These are phyloP conservation scores for Suillus americanus DNA, from an alignment of 768 basidiomycete genomes.

Conservation along the genomic window DNA sequence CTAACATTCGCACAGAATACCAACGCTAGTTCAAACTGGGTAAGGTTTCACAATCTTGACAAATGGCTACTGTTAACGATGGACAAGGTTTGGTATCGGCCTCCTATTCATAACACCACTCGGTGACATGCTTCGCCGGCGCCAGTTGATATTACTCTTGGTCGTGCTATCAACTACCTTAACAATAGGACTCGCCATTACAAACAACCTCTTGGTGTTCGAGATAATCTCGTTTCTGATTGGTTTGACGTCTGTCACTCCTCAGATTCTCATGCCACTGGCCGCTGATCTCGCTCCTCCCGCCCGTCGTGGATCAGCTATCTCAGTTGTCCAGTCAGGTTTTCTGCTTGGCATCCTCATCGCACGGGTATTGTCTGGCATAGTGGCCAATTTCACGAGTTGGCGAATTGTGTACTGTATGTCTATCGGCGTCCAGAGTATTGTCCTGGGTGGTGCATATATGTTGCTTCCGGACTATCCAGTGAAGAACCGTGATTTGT, in stretches of 20 bases:
- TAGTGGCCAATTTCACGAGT: slow-evolving; percentile 40
- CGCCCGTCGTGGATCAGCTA: slow-evolving; percentile 18
- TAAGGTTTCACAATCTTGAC: slow-evolving; percentile 24
- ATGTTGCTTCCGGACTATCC: slow-evolving; percentile 42
- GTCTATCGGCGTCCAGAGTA: slow-evolving; percentile 35
- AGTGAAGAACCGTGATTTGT: slow-evolving; percentile 36
- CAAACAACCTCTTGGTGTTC: slow-evolving; percentile 32
- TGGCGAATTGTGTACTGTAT: slow-evolving; percentile 45
- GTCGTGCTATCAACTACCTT: slow-evolving; percentile 33
- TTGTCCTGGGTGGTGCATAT: slow-evolving; percentile 31
- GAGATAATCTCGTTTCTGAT: slow-evolving; percentile 36
- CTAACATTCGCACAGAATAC: slow-evolving; percentile 43
- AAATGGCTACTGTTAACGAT: not conserved
- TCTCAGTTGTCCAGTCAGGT: slow-evolving; percentile 35
- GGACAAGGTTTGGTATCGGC: slow-evolving; percentile 22
- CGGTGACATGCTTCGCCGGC: slow-evolving; percentile 45
- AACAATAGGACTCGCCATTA: slow-evolving; percentile 40
- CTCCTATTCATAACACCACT: slow-evolving; percentile 45
- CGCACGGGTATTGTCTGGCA: slow-evolving; percentile 34
- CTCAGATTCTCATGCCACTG: slow-evolving; percentile 41
- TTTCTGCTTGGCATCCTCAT: slow-evolving; percentile 30
- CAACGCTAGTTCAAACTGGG: slow-evolving; percentile 70
- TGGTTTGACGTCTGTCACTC: slow-evolving; percentile 40
- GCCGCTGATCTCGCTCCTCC: slow-evolving; percentile 44
- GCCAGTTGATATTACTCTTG: slow-evolving; percentile 39